These are phyloP conservation scores for Phytophthora colocasiae DNA, from an alignment of 352 stramenopile genomes.

Conservation along the genomic window DNA sequence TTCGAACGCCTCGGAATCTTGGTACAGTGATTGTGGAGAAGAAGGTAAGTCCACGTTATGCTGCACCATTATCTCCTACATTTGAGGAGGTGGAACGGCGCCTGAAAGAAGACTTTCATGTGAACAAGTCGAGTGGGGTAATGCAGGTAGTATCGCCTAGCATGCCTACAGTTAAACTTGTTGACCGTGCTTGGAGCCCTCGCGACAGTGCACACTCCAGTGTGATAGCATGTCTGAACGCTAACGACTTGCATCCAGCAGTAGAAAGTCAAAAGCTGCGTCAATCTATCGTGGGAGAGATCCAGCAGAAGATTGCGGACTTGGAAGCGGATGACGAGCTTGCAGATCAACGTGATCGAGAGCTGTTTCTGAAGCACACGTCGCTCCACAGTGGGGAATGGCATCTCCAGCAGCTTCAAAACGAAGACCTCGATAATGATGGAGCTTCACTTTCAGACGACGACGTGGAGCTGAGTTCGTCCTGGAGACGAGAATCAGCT, in stretches of 20 bases:
- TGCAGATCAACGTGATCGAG: conserved; percentile 37
- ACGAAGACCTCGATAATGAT: conserved; percentile 15
- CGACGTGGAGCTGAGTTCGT: conserved; percentile 27
- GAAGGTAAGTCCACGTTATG: conserved; percentile 1
- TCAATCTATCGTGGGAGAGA: conserved; percentile 51
- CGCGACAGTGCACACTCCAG: conserved; percentile 5
- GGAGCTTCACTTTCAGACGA: conserved; percentile 23
- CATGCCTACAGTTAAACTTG: neutral
- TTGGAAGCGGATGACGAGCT: conserved; percentile 49
- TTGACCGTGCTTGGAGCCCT: conserved; percentile 1
- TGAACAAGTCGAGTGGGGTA: neutral
- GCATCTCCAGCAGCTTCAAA: conserved; percentile 31
- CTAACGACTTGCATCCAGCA: neutral
- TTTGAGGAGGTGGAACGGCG: neutral
- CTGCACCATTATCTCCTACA: neutral
- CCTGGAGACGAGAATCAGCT: conserved; percentile 23
- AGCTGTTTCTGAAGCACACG: conserved; percentile 53
- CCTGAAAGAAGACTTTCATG: neutral
- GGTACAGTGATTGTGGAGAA: conserved; percentile 6
- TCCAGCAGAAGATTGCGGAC: conserved; percentile 55
- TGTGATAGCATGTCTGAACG: neutral
- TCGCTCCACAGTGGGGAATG: conserved; percentile 44
- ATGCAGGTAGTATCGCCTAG: neutral
- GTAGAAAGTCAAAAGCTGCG: conserved; percentile 24
- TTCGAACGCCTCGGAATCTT: conserved; percentile 12